Evolutionary conservation across 108 stramenopile species (phyloP).

Genomic region (Hondaea fermentalgiana): DNA sequence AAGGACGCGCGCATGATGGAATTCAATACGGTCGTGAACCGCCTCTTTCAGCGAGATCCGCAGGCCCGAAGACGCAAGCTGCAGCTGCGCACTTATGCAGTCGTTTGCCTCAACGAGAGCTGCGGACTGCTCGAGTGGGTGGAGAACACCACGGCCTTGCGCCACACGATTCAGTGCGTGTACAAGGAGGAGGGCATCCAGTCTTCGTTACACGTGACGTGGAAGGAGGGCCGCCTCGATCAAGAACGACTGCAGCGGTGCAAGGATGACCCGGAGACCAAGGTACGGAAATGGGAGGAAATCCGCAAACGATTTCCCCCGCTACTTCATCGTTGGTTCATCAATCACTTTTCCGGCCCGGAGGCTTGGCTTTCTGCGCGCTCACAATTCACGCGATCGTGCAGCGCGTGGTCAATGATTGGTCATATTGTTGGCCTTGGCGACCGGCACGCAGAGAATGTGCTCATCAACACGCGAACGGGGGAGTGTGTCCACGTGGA

Average conservation of each 20-base stretch:
- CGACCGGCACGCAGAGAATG: conserved; percentile 97
- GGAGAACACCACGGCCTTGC: conserved; percentile 70
- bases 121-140: conserved; percentile 98
- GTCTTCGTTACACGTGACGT: conserved; percentile 53
- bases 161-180: conserved; percentile 57
- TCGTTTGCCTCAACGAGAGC: conserved; percentile 91
- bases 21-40: conserved; percentile 87
- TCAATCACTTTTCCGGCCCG: conserved; percentile 81
- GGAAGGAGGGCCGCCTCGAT: conserved; percentile 43
- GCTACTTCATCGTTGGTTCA: conserved; percentile 88
- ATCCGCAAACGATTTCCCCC: conserved; percentile 65
- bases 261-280: conserved; percentile 51
- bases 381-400: conserved; percentile 73
- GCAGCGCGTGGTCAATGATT: conserved; percentile 83
- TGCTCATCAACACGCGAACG: conserved; percentile 77
- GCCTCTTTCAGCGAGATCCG: conserved; percentile 61
- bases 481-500: conserved; percentile 98
- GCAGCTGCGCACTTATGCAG: conserved; percentile 84
- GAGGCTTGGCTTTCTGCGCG: conserved; percentile 94
- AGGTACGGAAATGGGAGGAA: conserved; percentile 59
- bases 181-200: conserved; percentile 61
- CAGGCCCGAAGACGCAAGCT: conserved; percentile 51
- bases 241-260: conserved; percentile 53
- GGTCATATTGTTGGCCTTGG: conserved; percentile 95
- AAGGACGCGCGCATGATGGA: conserved; percentile 99